A percentile compares a stretch with the other conserved stretches of the same genome.
These are phyloP conservation scores for Arbutus unedo DNA, from an alignment of 148 eudicot species.

Conservation along the genomic window DNA sequence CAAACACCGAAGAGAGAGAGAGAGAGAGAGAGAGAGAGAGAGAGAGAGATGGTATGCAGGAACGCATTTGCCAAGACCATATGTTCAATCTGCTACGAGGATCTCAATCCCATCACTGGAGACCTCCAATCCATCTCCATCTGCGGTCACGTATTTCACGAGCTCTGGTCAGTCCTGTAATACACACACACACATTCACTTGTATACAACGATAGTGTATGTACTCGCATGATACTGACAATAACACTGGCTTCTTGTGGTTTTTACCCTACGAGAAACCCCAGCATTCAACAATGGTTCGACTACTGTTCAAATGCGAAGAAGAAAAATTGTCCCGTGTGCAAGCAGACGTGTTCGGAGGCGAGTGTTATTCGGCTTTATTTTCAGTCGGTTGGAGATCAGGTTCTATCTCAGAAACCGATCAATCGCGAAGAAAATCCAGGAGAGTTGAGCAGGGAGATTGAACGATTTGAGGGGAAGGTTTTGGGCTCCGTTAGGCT, in stretches of 20 bases:
- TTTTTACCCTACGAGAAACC: not conserved
- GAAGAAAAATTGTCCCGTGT: conserved; percentile 84
- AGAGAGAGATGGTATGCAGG: conserved; percentile 22
- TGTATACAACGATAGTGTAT: not conserved
- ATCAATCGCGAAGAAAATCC: conserved; percentile 31
- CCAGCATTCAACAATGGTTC: conserved; percentile 94
- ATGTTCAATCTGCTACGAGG: conserved; percentile 94
- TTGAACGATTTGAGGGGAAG: conserved; percentile 63
- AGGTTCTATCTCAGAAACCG: conserved; percentile 34
- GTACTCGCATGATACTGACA: not conserved
- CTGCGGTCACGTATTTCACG: conserved; percentile 97
- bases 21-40: conserved; percentile 12
- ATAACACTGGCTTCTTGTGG: not conserved
- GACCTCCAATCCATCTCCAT: conserved; percentile 91
- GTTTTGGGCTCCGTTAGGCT: conserved; percentile 46
- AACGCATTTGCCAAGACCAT: conserved; percentile 62
- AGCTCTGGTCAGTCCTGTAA: conserved; percentile 57
- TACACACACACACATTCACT: not conserved
- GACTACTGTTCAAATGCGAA: conserved; percentile 63
- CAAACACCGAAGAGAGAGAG: not conserved
- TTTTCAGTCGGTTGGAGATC: conserved; percentile 78
- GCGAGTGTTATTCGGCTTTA: conserved; percentile 67
- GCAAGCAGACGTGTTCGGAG: conserved; percentile 71
- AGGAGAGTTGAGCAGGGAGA: conserved; percentile 53
- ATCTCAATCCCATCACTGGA: conserved; percentile 80